Evolutionary conservation across 2,329 filamentous ascomycete genomes (phyloP), one percentile per base, ranked within the genome.

Genomic region (Aureobasidium sp.): DNA sequence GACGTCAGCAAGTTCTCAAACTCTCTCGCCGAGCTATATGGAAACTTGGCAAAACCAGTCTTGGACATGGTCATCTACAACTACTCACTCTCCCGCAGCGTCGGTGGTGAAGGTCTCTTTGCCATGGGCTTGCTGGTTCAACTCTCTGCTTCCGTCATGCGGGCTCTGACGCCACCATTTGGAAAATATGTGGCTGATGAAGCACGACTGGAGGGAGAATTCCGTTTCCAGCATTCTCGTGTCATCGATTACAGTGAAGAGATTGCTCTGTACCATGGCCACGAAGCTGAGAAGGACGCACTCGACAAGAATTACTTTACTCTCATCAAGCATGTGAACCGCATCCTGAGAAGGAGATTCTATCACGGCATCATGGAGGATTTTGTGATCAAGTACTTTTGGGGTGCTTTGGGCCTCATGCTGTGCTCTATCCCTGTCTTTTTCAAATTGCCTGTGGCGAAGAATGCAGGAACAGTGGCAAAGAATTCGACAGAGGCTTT

Each of bases 351-450:
- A 42, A 82, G 90, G 65, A 85, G 94, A 53, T 89, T 99, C 73
- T 97, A 97, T 74, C 93, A 99, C 73, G 93, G 92, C n/a, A 88
- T 99, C 70, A 97, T 97, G 93, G 94, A 99, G 73, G 94, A 99
- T 74, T 99, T 97, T 75, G 91, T 97, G 62, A 96, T 99, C 76
- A 99, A 99, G 75, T 99, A 99, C 73, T 94, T 97, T 76, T 99
- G 94, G 94, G 94, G 94, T 44, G 93, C 94, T 2, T 75, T 99
- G 47, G 94, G 94, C 1, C 81, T 99, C 66, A 75, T 96, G 66
- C 85, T 99, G 11, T 99, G 94, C 79, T 95, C 91, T 74, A 86
- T 96, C 0, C 94, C 94, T 0, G 93, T 97, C 2, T 99, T 99
- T 74, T 89, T 99, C 80, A 93, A 93, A 74, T 82, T 97, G 19